Base-by-base conservation (phyloP, 1,284 basidiomycete species). In the Phylloporus gajari region DNA sequence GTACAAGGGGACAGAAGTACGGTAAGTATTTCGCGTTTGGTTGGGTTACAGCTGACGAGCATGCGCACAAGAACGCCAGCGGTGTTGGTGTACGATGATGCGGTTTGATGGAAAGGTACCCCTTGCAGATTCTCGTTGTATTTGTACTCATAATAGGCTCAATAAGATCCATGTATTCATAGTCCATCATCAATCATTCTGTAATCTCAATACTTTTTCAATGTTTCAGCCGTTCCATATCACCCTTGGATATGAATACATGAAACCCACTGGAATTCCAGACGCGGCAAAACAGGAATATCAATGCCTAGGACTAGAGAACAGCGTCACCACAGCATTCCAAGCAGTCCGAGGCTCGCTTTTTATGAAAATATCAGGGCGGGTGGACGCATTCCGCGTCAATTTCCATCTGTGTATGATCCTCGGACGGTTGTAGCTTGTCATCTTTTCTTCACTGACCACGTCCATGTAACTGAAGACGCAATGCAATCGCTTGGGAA, bases 71-170 rank as follows among this genome's bases (percentile, higher is more conserved):
- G 86, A 70, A 80, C 83, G 32, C 84, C 85, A 9, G 85, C 86
- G 1, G 77, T 81, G 67, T 71, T 86, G 56, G 79, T 86, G 53
- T 87, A 86, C 40, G 84, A 84, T 46, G 79, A 82, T 38, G 30
- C 56, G 0, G 85, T 64, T 44, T 78, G 68, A 78, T 48, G 62
- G 38, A 25, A 32, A 21, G 21, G 19, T 44, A 44, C 44, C 44
- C 44, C 44, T 13, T 44, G 44, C 44, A 44, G 44, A 44, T 44
- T 44, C 44, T n/a, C n/a, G n/a, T n/a, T n/a, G n/a, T n/a, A n/a
- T n/a, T 44, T 44, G 44, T 44, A 44, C 44, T 44, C 4, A 8
- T 44, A 44, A 19, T 44, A 44, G 44, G 44, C 44, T 44, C 19
- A 17, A 4, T 44, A 19, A 44, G 44, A 44, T 44, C 19, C 13